phyloP scores from a whole-genome alignment of 345 rosid species.

The Atalantia buxifolia region DNA sequence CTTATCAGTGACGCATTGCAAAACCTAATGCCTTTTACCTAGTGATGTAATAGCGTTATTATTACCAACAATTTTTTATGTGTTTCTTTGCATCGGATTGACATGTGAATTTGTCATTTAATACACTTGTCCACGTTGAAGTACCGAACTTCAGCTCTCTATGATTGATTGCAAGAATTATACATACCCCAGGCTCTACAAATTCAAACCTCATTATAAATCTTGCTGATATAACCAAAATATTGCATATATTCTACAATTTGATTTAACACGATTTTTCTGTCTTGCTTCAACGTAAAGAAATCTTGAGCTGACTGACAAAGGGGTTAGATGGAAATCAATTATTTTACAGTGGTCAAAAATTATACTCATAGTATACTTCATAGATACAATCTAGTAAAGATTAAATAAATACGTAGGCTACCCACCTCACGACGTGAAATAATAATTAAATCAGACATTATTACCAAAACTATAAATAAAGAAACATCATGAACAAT shows the following conservation, averaged over 20 bases:
- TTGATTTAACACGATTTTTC: not conserved
- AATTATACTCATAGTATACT: not conserved
- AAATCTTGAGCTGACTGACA: not conserved
- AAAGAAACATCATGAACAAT: not conserved
- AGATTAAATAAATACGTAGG: not conserved
- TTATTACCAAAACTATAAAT: not conserved
- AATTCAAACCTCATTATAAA: not conserved
- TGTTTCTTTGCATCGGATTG: not conserved
- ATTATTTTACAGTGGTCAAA: not conserved
- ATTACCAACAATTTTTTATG: not conserved
- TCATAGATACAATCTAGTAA: not conserved
- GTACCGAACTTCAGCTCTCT: not conserved
- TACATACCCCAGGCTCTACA: not conserved
- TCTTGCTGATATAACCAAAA: not conserved
- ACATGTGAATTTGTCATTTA: not conserved
- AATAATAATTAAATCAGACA: not conserved
- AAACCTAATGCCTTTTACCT: not conserved
- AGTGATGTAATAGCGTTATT: not conserved
- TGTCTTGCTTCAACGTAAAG: not conserved
- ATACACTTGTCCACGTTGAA: not conserved
- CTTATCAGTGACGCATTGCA: not conserved
- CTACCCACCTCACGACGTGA: not conserved
- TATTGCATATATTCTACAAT: not conserved
- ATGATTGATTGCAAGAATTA: slow-evolving; percentile 1
- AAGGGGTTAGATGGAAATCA: not conserved